Conservation (phyloP, 2,329 filamentous ascomycete genomes). For the Xylariomycetidae sp. region DNA sequence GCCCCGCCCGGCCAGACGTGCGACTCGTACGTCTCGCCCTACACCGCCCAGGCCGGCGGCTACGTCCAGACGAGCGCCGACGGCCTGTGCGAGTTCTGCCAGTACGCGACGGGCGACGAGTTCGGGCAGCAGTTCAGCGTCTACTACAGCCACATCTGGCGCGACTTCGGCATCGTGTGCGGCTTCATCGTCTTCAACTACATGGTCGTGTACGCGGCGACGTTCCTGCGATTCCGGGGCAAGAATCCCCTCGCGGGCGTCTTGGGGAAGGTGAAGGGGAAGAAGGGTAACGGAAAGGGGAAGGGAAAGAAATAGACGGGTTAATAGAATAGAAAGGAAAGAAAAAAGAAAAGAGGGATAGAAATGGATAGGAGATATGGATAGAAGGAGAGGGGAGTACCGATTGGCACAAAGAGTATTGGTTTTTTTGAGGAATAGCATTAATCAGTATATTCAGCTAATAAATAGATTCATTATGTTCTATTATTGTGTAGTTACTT, state of each 20-base stretch:
- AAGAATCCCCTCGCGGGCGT: slow-evolving; percentile 1
- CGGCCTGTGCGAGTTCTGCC: slow-evolving; percentile 61
- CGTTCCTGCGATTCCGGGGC: slow-evolving; percentile 7
- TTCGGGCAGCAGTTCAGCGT: slow-evolving; percentile 3
- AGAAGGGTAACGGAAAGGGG: background rate
- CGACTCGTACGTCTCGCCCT: slow-evolving; percentile 4
- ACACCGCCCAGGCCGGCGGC: slow-evolving; percentile 29
- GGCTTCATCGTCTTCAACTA: slow-evolving; percentile 13
- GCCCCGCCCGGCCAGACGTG: slow-evolving; percentile 5
- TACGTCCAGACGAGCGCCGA: slow-evolving; percentile 53
- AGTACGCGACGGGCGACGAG: slow-evolving; percentile 56
- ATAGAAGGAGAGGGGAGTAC: background rate
- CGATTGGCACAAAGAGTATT: background rate
- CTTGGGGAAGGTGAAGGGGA: background rate
- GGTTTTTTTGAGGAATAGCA: background rate
- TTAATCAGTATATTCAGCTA: background rate
- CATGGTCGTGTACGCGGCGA: slow-evolving; percentile 6
- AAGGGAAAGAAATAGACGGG: too few species aligned
- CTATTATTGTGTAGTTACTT: too few species aligned
- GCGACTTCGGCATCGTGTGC: slow-evolving; percentile 10
- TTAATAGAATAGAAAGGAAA: background rate
- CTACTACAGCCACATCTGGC: slow-evolving; percentile 7
- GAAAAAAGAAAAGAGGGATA: background rate
- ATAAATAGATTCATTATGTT: too few species aligned
- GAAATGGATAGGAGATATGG: background rate